Base-by-base conservation (phyloP, 257 asterid species). In the Capsicum chinense region DNA sequence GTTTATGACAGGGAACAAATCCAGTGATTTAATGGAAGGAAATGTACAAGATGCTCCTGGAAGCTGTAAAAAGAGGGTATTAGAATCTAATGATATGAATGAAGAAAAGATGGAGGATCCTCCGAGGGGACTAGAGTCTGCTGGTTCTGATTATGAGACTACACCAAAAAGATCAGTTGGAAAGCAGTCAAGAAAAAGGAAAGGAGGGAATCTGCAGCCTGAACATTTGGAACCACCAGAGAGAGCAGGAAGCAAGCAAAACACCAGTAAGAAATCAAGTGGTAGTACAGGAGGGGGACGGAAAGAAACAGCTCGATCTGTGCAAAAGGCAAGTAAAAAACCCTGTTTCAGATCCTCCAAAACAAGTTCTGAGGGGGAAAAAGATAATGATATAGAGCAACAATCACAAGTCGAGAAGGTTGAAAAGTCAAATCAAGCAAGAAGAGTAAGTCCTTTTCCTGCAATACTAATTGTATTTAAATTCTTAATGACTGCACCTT, bases 1-100 rank as follows among this genome's bases (percentile, higher is more conserved):
- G 89, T 94, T 93, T 81, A 95, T 96, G 85, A 83, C 92, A 26
- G 92, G 92, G 83, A 84, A 84, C 79, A 90, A 89, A 88, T 92
- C 95, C 54, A 86, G 89, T 56, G 90, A 88, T 60, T 57, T 87
- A 83, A 86, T 87, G 85, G 92, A 91, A 73, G 95, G 87, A 70
- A 80, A 85, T 39, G 66, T 85, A n/a, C 89, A 85, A 66, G 89
- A 84, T 87, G 90, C 83, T 47, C 67, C 90, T 47, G 86, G 88
- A 87, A 85, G 86, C 64, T 88, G 86, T 78, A 94, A 73, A 91
- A 92, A 87, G 84, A 86, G 95, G 86, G 92, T 83, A 88, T 85
- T 48, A 78, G 89, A 85, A 76, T 84, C 89, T 56, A 33, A 57
- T 42, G 90, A 86, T 78, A 88, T 76, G 35, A 87, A 81, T 80